Conservation (phyloP, 2,329 filamentous ascomycete genomes). For the Cercospora sp. region DNA sequence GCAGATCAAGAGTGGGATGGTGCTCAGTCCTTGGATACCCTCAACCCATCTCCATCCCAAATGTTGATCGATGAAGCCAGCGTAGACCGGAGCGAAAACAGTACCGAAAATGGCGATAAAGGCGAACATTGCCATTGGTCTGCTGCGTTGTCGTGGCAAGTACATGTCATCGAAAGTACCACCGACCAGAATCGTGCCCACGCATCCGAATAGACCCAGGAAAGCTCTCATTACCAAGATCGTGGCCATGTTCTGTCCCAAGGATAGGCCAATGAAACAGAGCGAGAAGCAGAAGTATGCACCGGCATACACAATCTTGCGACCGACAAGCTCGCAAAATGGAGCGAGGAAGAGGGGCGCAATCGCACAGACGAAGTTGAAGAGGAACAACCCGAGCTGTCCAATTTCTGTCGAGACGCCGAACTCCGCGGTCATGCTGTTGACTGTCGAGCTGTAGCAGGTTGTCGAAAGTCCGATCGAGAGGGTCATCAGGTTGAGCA, state of each 20-base stretch:
- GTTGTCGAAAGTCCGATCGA: constrained; percentile 58
- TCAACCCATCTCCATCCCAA: constrained; percentile 58
- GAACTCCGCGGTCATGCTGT: constrained; percentile 49
- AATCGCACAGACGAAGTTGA: constrained; percentile 53
- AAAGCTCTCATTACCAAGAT: constrained; percentile 51
- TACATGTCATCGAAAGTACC: constrained; percentile 55
- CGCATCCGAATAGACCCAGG: constrained; percentile 52
- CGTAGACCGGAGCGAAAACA: constrained; percentile 55
- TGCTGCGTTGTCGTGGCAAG: constrained; percentile 47
- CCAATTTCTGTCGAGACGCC: constrained; percentile 46
- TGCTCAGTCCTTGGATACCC: constrained; percentile 54
- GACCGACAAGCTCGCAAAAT: constrained; percentile 53
- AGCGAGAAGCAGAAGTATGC: constrained; percentile 50
- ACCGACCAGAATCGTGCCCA: constrained; percentile 53
- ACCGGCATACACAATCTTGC: constrained; percentile 50
- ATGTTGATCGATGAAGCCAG: constrained; percentile 55
- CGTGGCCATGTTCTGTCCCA: constrained; percentile 52
- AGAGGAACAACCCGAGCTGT: constrained; percentile 52
- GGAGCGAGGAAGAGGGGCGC: constrained; percentile 52
- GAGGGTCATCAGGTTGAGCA: constrained; percentile 55
- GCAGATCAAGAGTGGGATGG: constrained; percentile 50
- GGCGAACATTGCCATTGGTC: constrained; percentile 52
- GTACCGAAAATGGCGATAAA: constrained; percentile 55
- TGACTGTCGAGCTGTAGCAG: constrained; percentile 53
- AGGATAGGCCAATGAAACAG: constrained; percentile 51